Conservation (phyloP, 202 grass and related monocot genomes). For the Carex arenaria region DNA sequence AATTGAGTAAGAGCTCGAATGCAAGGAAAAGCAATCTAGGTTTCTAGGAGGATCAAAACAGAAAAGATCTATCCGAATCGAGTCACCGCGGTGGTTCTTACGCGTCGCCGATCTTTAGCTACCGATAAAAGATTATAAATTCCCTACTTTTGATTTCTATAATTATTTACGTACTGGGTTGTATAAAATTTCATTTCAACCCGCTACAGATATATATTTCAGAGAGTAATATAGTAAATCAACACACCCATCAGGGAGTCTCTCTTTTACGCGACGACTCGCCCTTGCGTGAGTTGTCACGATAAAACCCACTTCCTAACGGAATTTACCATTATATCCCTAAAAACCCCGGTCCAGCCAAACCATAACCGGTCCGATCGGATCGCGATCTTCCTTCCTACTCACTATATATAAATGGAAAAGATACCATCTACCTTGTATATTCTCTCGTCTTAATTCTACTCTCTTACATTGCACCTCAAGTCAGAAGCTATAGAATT, state of each 20-base stretch:
- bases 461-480: neutral
- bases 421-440: constrained; percentile 12
- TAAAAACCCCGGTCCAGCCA: neutral
- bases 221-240: neutral
- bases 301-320: constrained; percentile 13
- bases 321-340: constrained; percentile 33
- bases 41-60: neutral
- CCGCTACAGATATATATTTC: neutral
- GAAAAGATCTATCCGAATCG: constrained; percentile 29
- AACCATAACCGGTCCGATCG: neutral
- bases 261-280: constrained; percentile 75
- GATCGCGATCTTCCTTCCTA: neutral
- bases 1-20: constrained; percentile 13
- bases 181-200: neutral
- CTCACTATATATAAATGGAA: constrained; percentile 7
- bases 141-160: neutral
- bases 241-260: neutral
- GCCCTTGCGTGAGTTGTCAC: constrained; percentile 36
- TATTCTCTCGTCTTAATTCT: neutral
- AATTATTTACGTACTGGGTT: neutral
- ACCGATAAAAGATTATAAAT: neutral
- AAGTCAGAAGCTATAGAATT: neutral
- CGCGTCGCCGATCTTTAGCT: constrained; percentile 13
- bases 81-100: constrained; percentile 2
- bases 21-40: neutral